phyloP scores from a whole-genome alignment of 352 stramenopile genomes.

The Blastocystis sp. region DNA sequence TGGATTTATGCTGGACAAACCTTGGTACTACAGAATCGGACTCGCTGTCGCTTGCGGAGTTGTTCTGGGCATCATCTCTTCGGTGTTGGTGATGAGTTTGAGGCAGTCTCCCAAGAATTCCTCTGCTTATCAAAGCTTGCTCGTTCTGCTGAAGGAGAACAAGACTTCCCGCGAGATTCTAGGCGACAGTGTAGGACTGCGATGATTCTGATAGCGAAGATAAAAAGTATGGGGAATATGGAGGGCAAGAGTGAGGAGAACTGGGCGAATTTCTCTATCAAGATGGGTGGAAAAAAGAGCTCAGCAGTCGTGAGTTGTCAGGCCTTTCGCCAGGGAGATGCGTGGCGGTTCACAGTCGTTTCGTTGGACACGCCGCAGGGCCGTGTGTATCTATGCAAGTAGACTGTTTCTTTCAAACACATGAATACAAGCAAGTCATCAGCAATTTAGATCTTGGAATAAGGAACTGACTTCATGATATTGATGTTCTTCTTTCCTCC shows the following conservation, averaged over 20 bases:
- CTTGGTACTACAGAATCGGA: conserved; percentile 47
- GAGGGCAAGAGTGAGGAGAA: conserved; percentile 49
- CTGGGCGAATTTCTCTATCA: conserved; percentile 60
- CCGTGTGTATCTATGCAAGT: conserved; percentile 58
- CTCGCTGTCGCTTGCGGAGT: conserved; percentile 6
- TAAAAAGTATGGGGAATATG: conserved; percentile 23
- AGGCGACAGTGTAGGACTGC: background rate
- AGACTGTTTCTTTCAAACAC: conserved; percentile 38
- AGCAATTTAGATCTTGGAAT: conserved; percentile 50
- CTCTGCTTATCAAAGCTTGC: conserved; percentile 40
- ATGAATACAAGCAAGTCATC: background rate
- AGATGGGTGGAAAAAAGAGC: conserved; percentile 52
- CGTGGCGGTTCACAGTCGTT: conserved; percentile 40
- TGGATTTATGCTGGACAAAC: conserved; percentile 54
- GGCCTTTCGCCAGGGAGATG: conserved; percentile 31
- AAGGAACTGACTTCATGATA: conserved; percentile 57
- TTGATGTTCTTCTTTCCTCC: conserved; percentile 48
- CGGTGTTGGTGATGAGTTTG: conserved; percentile 37
- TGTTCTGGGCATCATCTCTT: conserved; percentile 19
- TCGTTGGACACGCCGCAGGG: background rate
- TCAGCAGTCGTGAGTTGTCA: background rate
- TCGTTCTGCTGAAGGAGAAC: conserved; percentile 41
- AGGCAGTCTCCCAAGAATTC: background rate
- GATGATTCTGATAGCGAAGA: background rate
- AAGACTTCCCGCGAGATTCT: background rate